These are phyloP conservation scores for Bonia amplexicaulis DNA, from an alignment of 176 grass and related monocot genomes.

Conservation along the genomic window DNA sequence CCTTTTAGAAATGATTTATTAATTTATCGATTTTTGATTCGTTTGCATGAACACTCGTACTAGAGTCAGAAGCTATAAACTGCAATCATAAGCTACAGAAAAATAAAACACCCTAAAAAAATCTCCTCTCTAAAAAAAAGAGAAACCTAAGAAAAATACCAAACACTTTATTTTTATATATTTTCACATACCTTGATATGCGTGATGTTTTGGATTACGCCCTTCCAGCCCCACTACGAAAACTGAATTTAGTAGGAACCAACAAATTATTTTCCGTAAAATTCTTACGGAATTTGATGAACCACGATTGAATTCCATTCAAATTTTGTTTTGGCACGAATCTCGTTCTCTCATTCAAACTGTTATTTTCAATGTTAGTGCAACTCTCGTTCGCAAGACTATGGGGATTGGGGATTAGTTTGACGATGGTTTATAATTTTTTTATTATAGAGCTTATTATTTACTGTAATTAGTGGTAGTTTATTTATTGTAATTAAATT, in stretches of 20 bases:
- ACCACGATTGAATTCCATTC: neutral
- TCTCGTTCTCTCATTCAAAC: neutral
- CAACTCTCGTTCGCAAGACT: neutral
- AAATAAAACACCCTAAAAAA: neutral
- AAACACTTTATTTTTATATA: neutral
- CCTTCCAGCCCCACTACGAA: neutral
- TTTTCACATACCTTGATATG: neutral
- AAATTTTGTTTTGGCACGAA: neutral
- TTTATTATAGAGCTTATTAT: no score
- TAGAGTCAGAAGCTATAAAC: no score
- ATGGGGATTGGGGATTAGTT: no score
- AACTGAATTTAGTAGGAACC: neutral
- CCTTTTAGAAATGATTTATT: no score
- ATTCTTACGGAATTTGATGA: neutral
- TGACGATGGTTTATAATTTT: no score
- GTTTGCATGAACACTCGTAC: no score
- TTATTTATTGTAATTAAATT: no score
- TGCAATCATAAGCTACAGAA: no score
- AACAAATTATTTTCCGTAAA: neutral
- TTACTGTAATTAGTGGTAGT: rapidly evolving
- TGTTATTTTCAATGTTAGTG: neutral
- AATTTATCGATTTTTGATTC: no score
- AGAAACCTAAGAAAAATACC: neutral
- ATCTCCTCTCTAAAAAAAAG: neutral
- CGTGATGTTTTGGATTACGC: neutral